Percentiles rank a stretch among this genome's conserved stretches.
phyloP scores from a whole-genome alignment of 106 monocot genomes.

The Acorus calamus region DNA sequence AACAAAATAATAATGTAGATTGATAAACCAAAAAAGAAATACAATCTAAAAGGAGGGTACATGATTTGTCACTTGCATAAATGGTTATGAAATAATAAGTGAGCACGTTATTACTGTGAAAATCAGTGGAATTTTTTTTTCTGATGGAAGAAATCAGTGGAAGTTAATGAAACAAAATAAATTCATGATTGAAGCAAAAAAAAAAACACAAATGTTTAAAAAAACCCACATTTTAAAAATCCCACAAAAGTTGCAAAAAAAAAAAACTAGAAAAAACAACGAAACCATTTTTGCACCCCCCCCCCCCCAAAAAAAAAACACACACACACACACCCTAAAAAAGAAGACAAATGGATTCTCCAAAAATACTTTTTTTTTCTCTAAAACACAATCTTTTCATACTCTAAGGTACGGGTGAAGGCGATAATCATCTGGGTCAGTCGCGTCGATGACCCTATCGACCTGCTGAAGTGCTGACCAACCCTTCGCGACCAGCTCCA shows the following conservation, averaged over 20 bases:
- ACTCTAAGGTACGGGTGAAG: conserved; percentile 90
- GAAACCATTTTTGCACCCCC: no score
- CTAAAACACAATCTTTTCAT: neutral
- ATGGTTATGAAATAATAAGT: no score
- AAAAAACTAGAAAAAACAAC: no score
- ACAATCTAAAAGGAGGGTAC: neutral
- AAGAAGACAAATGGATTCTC: neutral
- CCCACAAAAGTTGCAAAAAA: no score
- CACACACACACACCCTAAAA: neutral
- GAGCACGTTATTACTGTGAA: no score
- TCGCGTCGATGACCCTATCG: conserved; percentile 79
- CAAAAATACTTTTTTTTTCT: neutral
- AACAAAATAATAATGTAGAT: neutral
- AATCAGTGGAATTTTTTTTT: no score
- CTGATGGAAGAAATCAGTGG: no score
- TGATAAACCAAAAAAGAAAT: conserved; percentile 2
- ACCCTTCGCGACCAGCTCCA: conserved; percentile 90
- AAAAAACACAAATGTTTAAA: no score
- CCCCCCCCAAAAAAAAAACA: no score
- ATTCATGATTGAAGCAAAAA: no score
- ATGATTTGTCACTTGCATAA: neutral
- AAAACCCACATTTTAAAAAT: no score
- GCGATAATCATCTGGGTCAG: conserved; percentile 62
- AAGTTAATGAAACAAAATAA: no score
- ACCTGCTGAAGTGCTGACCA: conserved; percentile 93